Evolutionary conservation across 73 alveolate genomes (phyloP).

Genomic region (Tetrahymena borealis): DNA sequence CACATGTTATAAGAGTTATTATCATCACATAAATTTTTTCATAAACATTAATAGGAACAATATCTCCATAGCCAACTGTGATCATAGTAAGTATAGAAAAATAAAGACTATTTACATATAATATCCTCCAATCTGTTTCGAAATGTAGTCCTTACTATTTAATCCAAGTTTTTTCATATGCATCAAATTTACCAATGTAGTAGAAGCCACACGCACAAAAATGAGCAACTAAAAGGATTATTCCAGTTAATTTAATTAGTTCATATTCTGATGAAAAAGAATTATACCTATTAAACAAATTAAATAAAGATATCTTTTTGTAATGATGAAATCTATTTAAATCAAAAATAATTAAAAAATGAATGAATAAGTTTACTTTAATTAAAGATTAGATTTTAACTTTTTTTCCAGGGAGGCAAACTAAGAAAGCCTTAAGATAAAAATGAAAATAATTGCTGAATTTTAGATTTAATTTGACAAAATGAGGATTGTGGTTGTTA

Average conservation of each 20-base stretch:
- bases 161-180: neutral
- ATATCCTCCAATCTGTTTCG: conserved; percentile 15
- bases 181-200: neutral
- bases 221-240: neutral
- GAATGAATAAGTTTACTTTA: too few relatives aligned
- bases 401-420: too few relatives aligned
- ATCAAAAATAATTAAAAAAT: too few relatives aligned
- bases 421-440: too few relatives aligned
- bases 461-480: neutral
- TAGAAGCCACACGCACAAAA: conserved; percentile 10
- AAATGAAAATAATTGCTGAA: neutral
- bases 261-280: too few relatives aligned
- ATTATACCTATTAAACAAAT: too few relatives aligned
- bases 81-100: conserved; percentile 67
- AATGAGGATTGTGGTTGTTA: neutral
- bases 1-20: conserved; percentile 22
- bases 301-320: too few relatives aligned
- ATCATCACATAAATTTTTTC: conserved; percentile 65
- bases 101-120: conserved; percentile 55
- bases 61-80: conserved; percentile 84
- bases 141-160: neutral
- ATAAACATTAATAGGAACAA: conserved; percentile 54
- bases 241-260: neutral
- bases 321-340: too few relatives aligned
- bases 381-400: too few relatives aligned